Evolutionary conservation across 1,284 basidiomycete genomes (phyloP), one percentile per base, ranked within the genome.

Genomic region (Inonotus obliquus): DNA sequence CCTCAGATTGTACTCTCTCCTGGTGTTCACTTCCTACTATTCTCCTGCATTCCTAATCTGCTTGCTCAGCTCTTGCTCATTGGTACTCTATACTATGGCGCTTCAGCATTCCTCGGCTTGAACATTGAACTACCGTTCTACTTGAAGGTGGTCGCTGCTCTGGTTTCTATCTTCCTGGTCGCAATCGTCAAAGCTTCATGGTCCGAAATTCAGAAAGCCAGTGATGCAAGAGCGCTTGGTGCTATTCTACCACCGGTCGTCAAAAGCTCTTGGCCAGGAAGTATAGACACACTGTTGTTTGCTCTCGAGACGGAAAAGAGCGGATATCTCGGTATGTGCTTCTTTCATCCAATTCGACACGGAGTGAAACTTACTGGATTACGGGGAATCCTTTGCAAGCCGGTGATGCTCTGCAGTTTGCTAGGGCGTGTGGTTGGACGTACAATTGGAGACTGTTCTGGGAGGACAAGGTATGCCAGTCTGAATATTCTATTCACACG

Each of bases 391-490:
- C 23, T 9, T 49, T 5, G 2, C 4, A 29, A 49, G 48, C 23
- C 17, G 48, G 25, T 25, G 48, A 49, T 29, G 48, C 23, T 7
- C 27, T 49, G 5, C n/a, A 21, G 9, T 21, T 25, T 49, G 27
- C 23, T 25, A 49, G 27, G 23, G 2, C 21, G 4, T 23, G 5
- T 1, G 72, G 73, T 6, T 66, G 65, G 6, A 65, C 68, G 9
- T 65, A 75, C 29, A 72, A 70, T 44, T 47, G 72, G 48, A 65
- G 59, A 37, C 61, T 71, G 19, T 65, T 77, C 1, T 77, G 76
- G 75, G 70, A 71, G 19, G 67, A 71, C 23, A 9, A 52, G 51
- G 51, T 52, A 1, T 1, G 47, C 47, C 13, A 2, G n/a, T n/a
- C n/a, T n/a, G n/a, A 27, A 35, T 32, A 52, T 29, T 23, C 48